Conservation (phyloP, 176 grass and related monocot species). For the Elymus sibiricus region DNA sequence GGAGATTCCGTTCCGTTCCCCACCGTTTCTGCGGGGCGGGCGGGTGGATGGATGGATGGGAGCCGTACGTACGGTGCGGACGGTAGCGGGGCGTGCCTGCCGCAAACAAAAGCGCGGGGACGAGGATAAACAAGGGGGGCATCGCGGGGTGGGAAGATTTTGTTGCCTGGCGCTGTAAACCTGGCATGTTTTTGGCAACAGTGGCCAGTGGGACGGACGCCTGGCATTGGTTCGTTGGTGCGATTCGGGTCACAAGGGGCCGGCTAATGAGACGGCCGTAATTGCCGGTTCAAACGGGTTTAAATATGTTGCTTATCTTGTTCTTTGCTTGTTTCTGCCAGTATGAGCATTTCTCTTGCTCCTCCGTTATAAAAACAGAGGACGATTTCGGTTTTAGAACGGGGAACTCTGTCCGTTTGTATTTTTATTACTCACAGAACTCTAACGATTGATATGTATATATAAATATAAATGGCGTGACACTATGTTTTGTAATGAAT, state of each 20-base stretch:
- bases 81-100: background rate
- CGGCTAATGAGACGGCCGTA: background rate
- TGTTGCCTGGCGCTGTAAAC: slow-evolving; percentile 14
- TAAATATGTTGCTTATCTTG: background rate
- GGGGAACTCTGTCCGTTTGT: background rate
- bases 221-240: background rate
- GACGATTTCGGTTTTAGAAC: background rate
- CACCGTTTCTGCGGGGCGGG: background rate
- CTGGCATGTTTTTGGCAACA: background rate
- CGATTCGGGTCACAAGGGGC: background rate
- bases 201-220: too few relatives aligned
- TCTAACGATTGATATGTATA: too few relatives aligned
- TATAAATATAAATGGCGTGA: too few relatives aligned
- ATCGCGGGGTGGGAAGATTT: background rate
- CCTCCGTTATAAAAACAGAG: background rate
- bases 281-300: background rate
- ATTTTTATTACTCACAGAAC: too few relatives aligned
- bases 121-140: too few relatives aligned
- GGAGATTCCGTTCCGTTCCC: background rate
- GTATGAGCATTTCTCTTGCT: background rate
- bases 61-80: background rate
- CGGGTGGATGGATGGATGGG: background rate
- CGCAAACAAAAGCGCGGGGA: background rate
- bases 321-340: too few relatives aligned
- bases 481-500: too few relatives aligned